A percentile compares a stretch with the other conserved stretches of the same genome.
Conservation (phyloP, 176 grass and related monocot species). For the Saccharum spontaneum region DNA sequence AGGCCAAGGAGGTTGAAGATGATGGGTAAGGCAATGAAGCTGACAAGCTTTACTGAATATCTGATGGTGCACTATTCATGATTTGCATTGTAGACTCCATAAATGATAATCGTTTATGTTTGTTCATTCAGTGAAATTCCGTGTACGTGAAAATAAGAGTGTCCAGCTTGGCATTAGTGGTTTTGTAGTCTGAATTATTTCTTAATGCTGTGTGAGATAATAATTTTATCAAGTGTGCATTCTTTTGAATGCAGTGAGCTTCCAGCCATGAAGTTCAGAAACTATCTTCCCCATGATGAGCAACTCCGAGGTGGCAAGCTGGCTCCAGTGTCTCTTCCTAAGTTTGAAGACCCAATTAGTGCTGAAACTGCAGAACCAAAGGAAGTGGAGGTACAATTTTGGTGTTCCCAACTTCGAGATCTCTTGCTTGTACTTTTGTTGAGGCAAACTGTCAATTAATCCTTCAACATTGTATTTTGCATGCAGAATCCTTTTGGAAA, state of each 20-base stretch:
- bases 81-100: background rate
- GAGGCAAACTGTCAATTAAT: background rate
- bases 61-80: background rate
- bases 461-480: background rate
- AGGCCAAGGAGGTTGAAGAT: conserved; percentile 50
- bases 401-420: background rate
- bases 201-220: background rate
- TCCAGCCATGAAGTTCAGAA: conserved; percentile 91
- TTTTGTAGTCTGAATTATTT: background rate
- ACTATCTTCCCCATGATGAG: conserved; percentile 98
- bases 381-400: conserved; percentile 59
- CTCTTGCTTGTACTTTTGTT: background rate
- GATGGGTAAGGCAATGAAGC: conserved; percentile 40
- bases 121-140: background rate
- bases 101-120: background rate
- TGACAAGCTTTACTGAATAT: background rate
- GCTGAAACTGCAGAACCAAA: conserved; percentile 54
- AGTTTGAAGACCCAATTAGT: conserved; percentile 85
- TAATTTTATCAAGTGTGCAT: background rate
- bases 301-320: conserved; percentile 81
- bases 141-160: background rate
- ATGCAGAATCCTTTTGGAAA: conserved; percentile 81
- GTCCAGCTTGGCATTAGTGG: background rate
- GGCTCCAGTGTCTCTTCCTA: conserved; percentile 61
- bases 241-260: conserved; percentile 35